A percentile compares a stretch with the other conserved stretches of the same genome.
Evolutionary conservation across 176 grass and related monocot genomes (phyloP).

Genomic region (Zea luxurians): DNA sequence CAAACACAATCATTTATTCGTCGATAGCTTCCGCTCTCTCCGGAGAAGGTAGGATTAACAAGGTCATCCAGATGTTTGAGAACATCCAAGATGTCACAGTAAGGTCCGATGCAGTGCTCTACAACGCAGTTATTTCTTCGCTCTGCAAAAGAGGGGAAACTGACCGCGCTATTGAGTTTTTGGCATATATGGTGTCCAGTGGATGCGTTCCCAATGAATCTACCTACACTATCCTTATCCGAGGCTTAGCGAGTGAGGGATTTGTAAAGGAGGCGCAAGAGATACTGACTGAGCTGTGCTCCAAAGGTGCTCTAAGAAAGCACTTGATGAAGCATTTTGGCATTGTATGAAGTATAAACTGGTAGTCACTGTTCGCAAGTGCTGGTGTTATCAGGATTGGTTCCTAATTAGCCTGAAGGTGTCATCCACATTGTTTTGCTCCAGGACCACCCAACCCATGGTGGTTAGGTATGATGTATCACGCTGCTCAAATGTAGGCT

Average conservation of each 20-base stretch:
- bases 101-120: slow-evolving; percentile 45
- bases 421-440: background rate
- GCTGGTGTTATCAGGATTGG: background rate
- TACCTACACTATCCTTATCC: slow-evolving; percentile 54
- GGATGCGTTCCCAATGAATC: slow-evolving; percentile 49
- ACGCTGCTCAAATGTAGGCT: slow-evolving; percentile 9
- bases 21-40: slow-evolving; percentile 50
- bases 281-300: slow-evolving; percentile 42
- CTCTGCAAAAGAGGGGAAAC: slow-evolving; percentile 56
- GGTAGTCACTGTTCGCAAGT: slow-evolving; percentile 9
- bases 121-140: slow-evolving; percentile 51
- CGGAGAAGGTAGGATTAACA: slow-evolving; percentile 45
- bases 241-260: slow-evolving; percentile 52
- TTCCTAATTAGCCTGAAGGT: background rate
- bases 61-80: slow-evolving; percentile 44
- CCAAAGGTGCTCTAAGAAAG: slow-evolving; percentile 43
- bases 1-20: slow-evolving; percentile 53
- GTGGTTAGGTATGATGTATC: slow-evolving; percentile 18
- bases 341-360: slow-evolving; percentile 25
- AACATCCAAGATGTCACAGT: slow-evolving; percentile 43
- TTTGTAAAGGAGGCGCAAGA: slow-evolving; percentile 51
- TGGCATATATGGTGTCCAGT: slow-evolving; percentile 50
- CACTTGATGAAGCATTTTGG: slow-evolving; percentile 46
- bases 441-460: background rate
- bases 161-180: slow-evolving; percentile 43